Conservation (phyloP, 1,284 basidiomycete species). For the Ceratorhiza oryzae-sativae region DNA sequence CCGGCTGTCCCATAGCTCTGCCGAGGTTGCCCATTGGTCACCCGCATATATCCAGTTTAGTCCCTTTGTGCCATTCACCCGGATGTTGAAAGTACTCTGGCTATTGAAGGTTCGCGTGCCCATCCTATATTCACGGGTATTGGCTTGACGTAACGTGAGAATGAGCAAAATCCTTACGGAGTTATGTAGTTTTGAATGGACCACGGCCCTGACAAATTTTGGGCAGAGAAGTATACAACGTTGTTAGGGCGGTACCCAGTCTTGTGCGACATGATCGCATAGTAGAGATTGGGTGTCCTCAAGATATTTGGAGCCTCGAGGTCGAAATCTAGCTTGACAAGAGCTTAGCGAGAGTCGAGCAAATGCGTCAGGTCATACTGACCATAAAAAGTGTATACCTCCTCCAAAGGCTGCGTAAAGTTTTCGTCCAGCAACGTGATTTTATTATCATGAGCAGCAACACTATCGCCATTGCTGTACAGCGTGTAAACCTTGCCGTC, state of each 20-base stretch:
- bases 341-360: background rate
- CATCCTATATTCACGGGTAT: background rate
- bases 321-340: constrained; percentile 5
- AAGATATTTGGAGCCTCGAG: constrained; percentile 31
- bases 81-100: constrained; percentile 28
- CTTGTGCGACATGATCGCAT: constrained; percentile 30
- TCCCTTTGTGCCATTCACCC: constrained; percentile 20
- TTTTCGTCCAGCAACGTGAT: constrained; percentile 25
- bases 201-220: constrained; percentile 29
- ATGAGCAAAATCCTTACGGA: background rate
- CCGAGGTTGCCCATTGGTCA: constrained; percentile 41
- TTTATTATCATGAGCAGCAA: constrained; percentile 25
- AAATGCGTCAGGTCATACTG: background rate
- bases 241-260: constrained; percentile 30
- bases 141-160: background rate
- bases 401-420: constrained; percentile 5
- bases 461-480: constrained; percentile 32
- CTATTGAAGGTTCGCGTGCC: constrained; percentile 27
- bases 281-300: constrained; percentile 11
- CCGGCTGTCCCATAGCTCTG: constrained; percentile 18
- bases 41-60: constrained; percentile 34
- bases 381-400: constrained; percentile 29
- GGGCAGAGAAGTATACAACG: constrained; percentile 21
- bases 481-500: constrained; percentile 33
- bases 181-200: constrained; percentile 30